Evolutionary conservation across 2,329 filamentous ascomycete species (phyloP).

Genomic region (Fusarium buxicola): DNA sequence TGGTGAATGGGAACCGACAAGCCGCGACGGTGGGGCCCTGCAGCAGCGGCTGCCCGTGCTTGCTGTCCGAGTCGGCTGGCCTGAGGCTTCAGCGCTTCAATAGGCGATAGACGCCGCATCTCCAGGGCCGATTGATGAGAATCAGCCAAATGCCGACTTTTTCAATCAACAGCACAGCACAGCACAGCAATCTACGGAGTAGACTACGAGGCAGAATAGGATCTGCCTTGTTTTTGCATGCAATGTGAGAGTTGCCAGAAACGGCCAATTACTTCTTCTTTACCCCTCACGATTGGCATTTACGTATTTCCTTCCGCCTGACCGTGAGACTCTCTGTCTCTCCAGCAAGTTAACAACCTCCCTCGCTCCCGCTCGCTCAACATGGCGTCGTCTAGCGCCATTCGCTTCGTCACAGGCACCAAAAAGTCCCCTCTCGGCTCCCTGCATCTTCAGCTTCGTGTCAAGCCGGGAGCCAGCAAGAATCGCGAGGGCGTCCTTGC

Average conservation of each 20-base stretch:
- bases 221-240: neutral
- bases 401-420: constrained; percentile 61
- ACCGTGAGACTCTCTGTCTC: constrained; percentile 6
- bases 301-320: neutral
- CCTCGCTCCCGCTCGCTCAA: neutral
- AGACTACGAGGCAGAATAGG: neutral
- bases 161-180: neutral
- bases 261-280: constrained; percentile 2
- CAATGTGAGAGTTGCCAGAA: constrained; percentile 5
- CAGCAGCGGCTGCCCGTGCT: neutral
- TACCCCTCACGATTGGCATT: constrained; percentile 21
- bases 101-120: constrained; percentile 42
- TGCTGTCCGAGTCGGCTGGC: constrained; percentile 15
- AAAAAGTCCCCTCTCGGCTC: constrained; percentile 59
- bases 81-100: constrained; percentile 44
- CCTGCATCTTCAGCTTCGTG: constrained; percentile 72
- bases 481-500: constrained; percentile 69
- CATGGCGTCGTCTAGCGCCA: constrained; percentile 50
- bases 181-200: neutral
- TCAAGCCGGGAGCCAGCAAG: constrained; percentile 74
- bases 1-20: constrained; percentile 22
- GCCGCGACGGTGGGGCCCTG: constrained; percentile 26
- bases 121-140: neutral
- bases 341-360: too few species aligned
- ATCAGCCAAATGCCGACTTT: too few species aligned